Evolutionary conservation across 2,329 filamentous ascomycete genomes (phyloP).

Genomic region (Colletotrichum sp.): DNA sequence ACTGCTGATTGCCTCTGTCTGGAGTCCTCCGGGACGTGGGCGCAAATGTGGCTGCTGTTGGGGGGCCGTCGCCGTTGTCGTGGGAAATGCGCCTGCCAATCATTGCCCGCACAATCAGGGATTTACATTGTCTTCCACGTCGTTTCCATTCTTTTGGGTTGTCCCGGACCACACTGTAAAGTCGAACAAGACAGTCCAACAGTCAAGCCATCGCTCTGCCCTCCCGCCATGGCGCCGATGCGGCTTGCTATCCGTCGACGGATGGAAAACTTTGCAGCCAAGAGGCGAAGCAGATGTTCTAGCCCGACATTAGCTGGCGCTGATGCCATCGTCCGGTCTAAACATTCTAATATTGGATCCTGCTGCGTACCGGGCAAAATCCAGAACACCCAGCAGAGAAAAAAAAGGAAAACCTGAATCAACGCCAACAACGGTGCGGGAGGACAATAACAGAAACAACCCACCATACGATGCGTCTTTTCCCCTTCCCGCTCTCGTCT

Average conservation of each 20-base stretch:
- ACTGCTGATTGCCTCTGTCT: not conserved
- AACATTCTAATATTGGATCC: not conserved
- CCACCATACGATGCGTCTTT: not conserved
- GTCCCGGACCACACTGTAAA: not conserved
- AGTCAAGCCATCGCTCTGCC: not conserved
- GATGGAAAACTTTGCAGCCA: not conserved
- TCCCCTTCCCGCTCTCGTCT: not conserved
- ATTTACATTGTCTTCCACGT: not conserved
- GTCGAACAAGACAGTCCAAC: not conserved
- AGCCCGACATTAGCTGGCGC: not conserved
- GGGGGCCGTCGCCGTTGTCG: not conserved
- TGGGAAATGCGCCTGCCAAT: conserved; percentile 15
- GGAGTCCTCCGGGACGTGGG: not conserved
- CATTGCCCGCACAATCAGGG: not conserved
- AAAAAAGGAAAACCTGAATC: not conserved
- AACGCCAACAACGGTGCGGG: not conserved
- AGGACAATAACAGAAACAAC: not conserved
- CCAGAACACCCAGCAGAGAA: not conserved
- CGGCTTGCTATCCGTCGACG: conserved; percentile 3
- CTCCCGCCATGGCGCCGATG: conserved; percentile 13
- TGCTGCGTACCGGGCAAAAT: not conserved
- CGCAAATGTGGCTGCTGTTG: not conserved
- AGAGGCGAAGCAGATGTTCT: not conserved
- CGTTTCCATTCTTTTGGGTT: not conserved
- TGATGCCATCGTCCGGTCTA: not conserved